Evolutionary conservation across 441 rosid genomes (phyloP).

Genomic region (Erysimum cheiri): DNA sequence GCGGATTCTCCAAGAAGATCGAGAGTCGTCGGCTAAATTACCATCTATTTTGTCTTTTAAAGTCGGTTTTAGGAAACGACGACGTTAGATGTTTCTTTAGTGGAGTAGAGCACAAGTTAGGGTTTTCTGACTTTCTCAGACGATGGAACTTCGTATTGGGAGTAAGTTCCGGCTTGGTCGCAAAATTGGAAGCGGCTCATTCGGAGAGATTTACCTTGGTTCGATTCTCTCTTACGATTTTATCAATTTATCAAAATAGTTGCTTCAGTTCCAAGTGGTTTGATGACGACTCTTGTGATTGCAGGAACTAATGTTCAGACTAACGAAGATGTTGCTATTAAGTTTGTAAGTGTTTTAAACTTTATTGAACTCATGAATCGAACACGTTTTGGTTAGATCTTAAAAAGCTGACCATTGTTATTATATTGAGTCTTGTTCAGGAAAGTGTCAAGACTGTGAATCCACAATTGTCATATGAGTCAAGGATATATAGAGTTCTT

Average conservation of each 20-base stretch:
- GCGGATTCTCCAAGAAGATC: no score
- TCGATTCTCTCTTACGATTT: background rate
- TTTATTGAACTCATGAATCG: background rate
- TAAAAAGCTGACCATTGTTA: background rate
- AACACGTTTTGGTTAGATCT: background rate
- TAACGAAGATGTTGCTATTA: background rate
- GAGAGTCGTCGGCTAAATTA: no score
- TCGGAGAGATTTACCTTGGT: no score
- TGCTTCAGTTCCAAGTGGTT: background rate
- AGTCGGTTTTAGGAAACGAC: no score
- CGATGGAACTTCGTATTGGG: no score
- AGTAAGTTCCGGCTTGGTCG: no score
- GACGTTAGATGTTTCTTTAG: no score
- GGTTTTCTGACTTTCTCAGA: no score
- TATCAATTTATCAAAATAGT: no score
- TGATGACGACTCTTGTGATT: background rate
- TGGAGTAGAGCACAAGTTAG: no score
- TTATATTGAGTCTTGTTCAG: background rate
- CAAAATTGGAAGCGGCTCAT: no score
- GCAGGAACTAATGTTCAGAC: background rate
- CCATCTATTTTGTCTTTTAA: no score
- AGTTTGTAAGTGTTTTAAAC: background rate
- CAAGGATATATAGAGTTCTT: slow-evolving; percentile 1
- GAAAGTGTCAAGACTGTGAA: background rate
- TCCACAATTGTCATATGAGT: background rate